phyloP scores from a whole-genome alignment of 2,329 filamentous ascomycete genomes.

The Rutstroemia sydowiana region DNA sequence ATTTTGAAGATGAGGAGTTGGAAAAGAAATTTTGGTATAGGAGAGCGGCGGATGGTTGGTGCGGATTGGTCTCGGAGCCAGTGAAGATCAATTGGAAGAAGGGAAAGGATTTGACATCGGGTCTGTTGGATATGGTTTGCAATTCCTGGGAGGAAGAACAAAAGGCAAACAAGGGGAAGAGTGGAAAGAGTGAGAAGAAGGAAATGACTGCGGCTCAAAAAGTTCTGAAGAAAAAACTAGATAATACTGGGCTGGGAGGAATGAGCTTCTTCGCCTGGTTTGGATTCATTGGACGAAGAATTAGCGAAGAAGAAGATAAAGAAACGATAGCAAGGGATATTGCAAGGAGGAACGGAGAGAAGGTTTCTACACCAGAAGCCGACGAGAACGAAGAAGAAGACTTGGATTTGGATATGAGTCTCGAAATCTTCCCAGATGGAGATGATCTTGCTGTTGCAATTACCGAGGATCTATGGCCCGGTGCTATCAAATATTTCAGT shows the following conservation, averaged over 20 bases:
- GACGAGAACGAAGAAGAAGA: conserved; percentile 41
- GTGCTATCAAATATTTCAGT: conserved; percentile 89
- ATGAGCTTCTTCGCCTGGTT: conserved; percentile 88
- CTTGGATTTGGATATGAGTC: conserved; percentile 52
- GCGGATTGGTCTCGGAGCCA: conserved; percentile 78
- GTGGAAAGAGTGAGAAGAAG: conserved; percentile 22
- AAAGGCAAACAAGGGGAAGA: conserved; percentile 33
- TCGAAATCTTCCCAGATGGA: conserved; percentile 82
- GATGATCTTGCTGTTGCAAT: conserved; percentile 75
- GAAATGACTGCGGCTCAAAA: conserved; percentile 42
- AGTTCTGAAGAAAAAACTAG: conserved; percentile 47
- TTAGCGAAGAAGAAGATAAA: conserved; percentile 66
- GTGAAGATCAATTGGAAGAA: conserved; percentile 84
- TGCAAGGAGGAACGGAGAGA: conserved; percentile 33
- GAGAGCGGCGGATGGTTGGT: conserved; percentile 54
- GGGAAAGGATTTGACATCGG: conserved; percentile 75
- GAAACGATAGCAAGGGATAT: conserved; percentile 50
- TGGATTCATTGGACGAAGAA: conserved; percentile 63
- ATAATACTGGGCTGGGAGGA: conserved; percentile 52
- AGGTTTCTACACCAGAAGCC: conserved; percentile 20
- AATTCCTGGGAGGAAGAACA: conserved; percentile 59
- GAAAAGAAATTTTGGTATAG: conserved; percentile 93
- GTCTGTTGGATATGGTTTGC: conserved; percentile 67
- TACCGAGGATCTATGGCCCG: conserved; percentile 82
- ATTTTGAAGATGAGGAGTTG: conserved; percentile 69